Conservation (phyloP, 2,329 filamentous ascomycete genomes). For the Stagonosporopsis rhizophila region DNA sequence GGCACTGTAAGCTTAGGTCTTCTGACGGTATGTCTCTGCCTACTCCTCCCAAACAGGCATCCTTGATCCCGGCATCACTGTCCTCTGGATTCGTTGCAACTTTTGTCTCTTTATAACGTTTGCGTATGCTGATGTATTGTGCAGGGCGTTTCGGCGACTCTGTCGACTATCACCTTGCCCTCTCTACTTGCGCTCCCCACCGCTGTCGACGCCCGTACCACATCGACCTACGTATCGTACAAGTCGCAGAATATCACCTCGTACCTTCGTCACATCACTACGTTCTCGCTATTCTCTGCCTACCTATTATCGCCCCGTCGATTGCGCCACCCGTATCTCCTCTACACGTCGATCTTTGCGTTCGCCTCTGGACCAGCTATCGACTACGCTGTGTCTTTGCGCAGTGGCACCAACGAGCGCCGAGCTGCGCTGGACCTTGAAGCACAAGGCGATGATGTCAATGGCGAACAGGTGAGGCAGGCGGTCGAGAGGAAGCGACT, state of each 20-base stretch:
- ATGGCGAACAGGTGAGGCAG: slow-evolving; percentile 59
- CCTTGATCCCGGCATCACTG: not conserved
- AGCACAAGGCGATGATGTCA: slow-evolving; percentile 53
- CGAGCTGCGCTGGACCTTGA: slow-evolving; percentile 37
- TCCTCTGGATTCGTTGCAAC: not conserved
- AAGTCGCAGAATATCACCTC: slow-evolving; percentile 60
- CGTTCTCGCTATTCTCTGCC: slow-evolving; percentile 76
- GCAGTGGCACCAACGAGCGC: slow-evolving; percentile 32
- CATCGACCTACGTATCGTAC: slow-evolving; percentile 65
- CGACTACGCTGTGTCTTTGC: slow-evolving; percentile 44
- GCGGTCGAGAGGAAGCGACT: slow-evolving; percentile 53
- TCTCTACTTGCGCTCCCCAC: slow-evolving; percentile 81
- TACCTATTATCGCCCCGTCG: slow-evolving; percentile 77
- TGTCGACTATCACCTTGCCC: slow-evolving; percentile 79
- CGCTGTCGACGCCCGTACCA: slow-evolving; percentile 71
- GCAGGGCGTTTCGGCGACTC: slow-evolving; percentile 87
- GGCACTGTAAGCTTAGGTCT: slow-evolving; percentile 89
- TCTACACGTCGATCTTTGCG: slow-evolving; percentile 80
- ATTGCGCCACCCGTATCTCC: slow-evolving; percentile 83
- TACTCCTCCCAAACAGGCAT: not conserved
- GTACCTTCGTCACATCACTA: slow-evolving; percentile 73
- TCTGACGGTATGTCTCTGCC: slow-evolving; percentile 72
- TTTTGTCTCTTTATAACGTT: too few species aligned
- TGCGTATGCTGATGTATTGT: slow-evolving; percentile 6
- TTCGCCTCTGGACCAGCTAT: slow-evolving; percentile 53